These are phyloP conservation scores for Coffea eugenioides DNA, from an alignment of 257 asterid genomes.

Conservation along the genomic window DNA sequence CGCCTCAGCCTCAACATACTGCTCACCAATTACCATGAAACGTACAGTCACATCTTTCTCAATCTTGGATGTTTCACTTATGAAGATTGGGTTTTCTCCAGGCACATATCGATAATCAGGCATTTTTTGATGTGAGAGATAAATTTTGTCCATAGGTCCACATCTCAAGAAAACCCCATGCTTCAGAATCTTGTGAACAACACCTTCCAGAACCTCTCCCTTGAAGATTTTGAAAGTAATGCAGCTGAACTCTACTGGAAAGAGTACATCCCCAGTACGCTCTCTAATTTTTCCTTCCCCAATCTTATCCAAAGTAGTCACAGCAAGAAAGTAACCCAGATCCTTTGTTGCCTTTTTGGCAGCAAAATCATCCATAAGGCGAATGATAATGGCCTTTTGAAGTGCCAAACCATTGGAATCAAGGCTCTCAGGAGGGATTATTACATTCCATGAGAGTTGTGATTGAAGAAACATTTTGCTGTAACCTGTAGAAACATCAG, in stretches of 20 bases:
- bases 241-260: conserved; percentile 74
- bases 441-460: conserved; percentile 61
- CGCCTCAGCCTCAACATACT: conserved; percentile 59
- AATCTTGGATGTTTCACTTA: conserved; percentile 40
- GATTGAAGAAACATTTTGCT: conserved; percentile 56
- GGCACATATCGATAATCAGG: conserved; percentile 47
- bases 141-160: conserved; percentile 66
- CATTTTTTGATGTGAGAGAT: conserved; percentile 64
- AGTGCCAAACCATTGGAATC: conserved; percentile 63
- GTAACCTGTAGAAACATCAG: conserved; percentile 2
- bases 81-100: conserved; percentile 61
- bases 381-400: conserved; percentile 58
- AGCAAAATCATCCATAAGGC: conserved; percentile 62
- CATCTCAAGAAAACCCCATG: conserved; percentile 65
- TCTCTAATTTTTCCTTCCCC: conserved; percentile 61
- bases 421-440: conserved; percentile 57
- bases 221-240: conserved; percentile 68
- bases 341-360: conserved; percentile 56
- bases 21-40: conserved; percentile 55
- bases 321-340: conserved; percentile 61
- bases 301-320: conserved; percentile 56
- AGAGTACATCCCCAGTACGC: conserved; percentile 54
- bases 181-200: conserved; percentile 56
- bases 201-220: conserved; percentile 75
- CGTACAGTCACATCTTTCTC: conserved; percentile 51